Conservation (phyloP, 805 yeast genomes). For the Clavispora asparagi region DNA sequence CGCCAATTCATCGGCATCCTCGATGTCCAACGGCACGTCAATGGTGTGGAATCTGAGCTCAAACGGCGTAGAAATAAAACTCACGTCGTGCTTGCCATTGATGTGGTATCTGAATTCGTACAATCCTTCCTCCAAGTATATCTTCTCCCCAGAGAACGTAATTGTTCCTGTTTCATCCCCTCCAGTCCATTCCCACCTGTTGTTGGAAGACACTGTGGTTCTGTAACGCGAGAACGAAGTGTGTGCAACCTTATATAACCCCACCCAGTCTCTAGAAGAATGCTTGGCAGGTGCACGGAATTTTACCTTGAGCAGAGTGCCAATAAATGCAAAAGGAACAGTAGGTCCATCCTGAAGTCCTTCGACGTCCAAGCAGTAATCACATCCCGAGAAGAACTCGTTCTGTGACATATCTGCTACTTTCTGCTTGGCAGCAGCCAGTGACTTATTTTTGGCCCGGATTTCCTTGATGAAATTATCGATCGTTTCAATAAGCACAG, state of each 20-base stretch:
- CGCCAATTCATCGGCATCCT: slow-evolving; percentile 26
- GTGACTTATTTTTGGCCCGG: slow-evolving; percentile 21
- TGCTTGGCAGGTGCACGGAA: slow-evolving; percentile 53
- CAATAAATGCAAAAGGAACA: slow-evolving; percentile 29
- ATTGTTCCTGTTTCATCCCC: slow-evolving; percentile 39
- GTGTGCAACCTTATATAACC: slow-evolving; percentile 60
- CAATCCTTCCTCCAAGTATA: slow-evolving; percentile 63
- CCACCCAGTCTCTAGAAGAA: slow-evolving; percentile 65
- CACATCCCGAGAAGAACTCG: slow-evolving; percentile 33
- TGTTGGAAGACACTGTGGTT: slow-evolving; percentile 58
- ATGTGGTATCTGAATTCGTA: slow-evolving; percentile 73
- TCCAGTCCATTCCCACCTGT: slow-evolving; percentile 57
- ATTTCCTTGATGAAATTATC: slow-evolving; percentile 43
- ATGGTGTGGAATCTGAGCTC: slow-evolving; percentile 46
- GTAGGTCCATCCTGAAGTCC: slow-evolving; percentile 15
- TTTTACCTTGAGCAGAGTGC: slow-evolving; percentile 47
- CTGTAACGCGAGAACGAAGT: slow-evolving; percentile 50
- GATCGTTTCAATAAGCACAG: slow-evolving; percentile 39
- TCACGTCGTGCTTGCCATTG: slow-evolving; percentile 64
- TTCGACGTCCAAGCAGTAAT: slow-evolving; percentile 23
- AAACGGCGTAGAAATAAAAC: slow-evolving; percentile 59
- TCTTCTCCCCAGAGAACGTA: slow-evolving; percentile 42
- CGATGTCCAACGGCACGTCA: slow-evolving; percentile 28
- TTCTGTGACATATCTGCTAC: slow-evolving; percentile 36
- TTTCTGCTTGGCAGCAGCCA: slow-evolving; percentile 26